These are phyloP conservation scores for Claviceps cyperi DNA, from an alignment of 2,329 filamentous ascomycete genomes.

Conservation along the genomic window DNA sequence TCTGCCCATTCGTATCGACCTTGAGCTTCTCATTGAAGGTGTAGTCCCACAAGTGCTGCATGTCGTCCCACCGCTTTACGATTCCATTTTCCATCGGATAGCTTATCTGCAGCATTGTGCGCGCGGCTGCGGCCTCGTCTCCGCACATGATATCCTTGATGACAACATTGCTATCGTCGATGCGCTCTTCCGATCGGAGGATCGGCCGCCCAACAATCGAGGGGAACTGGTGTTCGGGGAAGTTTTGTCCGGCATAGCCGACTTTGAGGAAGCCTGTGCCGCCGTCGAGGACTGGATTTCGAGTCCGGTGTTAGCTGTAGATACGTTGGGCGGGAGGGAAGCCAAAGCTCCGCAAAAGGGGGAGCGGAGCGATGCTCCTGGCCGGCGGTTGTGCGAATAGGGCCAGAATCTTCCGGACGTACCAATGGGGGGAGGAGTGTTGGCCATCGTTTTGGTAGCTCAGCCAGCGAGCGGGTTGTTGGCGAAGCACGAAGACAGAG, in stretches of 20 bases:
- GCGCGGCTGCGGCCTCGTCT: constrained; percentile 88
- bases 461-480: constrained; percentile 1
- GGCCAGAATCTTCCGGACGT: constrained; percentile 14
- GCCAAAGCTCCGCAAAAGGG: background rate
- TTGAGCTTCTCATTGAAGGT: constrained; percentile 97
- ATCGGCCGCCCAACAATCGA: constrained; percentile 97
- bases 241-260: constrained; percentile 98
- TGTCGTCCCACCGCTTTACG: constrained; percentile 98
- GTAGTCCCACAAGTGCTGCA: constrained; percentile 99
- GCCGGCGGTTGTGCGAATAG: background rate
- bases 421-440: constrained; percentile 40
- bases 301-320: constrained; percentile 1
- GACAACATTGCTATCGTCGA: constrained; percentile 43
- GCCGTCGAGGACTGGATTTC: constrained; percentile 77
- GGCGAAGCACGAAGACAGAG: background rate
- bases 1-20: constrained; percentile 77
- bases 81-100: constrained; percentile 99
- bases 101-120: constrained; percentile 95
- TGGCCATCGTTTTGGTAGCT: constrained; percentile 30
- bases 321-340: background rate
- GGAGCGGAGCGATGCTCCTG: background rate
- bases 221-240: constrained; percentile 96
- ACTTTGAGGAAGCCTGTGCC: constrained; percentile 99
- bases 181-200: constrained; percentile 82
- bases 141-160: constrained; percentile 99